Conservation (phyloP, 1,284 basidiomycete species). For the Leccinum subfulvum region DNA sequence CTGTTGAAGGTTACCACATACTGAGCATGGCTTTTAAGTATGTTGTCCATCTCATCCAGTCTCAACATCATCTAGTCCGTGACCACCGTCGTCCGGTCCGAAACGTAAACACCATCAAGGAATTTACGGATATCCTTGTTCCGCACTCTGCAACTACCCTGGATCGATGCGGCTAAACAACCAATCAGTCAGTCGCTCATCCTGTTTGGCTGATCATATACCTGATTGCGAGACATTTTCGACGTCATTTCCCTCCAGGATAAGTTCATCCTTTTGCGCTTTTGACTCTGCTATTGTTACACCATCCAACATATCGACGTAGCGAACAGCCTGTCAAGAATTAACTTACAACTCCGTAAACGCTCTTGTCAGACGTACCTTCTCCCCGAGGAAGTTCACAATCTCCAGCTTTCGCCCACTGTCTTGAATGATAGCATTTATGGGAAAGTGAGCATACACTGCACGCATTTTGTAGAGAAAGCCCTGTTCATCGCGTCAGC, state of each 20-base stretch:
- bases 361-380: slow-evolving; percentile 48
- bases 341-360: not conserved
- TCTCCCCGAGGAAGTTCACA: slow-evolving; percentile 97
- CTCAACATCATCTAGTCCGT: slow-evolving; percentile 38
- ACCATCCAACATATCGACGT: slow-evolving; percentile 91
- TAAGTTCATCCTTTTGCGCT: slow-evolving; percentile 94
- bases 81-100: slow-evolving; percentile 71
- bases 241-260: slow-evolving; percentile 92
- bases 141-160: slow-evolving; percentile 90
- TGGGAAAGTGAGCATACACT: slow-evolving; percentile 99
- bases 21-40: slow-evolving; percentile 18
- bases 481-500: slow-evolving; percentile 52
- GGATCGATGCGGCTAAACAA: slow-evolving; percentile 83
- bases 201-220: slow-evolving; percentile 28
- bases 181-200: slow-evolving; percentile 3
- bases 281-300: slow-evolving; percentile 89
- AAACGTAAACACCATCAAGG: slow-evolving; percentile 91
- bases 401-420: slow-evolving; percentile 84
- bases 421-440: slow-evolving; percentile 97
- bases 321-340: slow-evolving; percentile 73
- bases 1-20: slow-evolving; percentile 24
- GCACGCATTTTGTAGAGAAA: slow-evolving; percentile 99
- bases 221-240: slow-evolving; percentile 95
- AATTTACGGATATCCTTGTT: slow-evolving; percentile 99
- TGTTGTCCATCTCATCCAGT: slow-evolving; percentile 10